Evolutionary conservation across 2,329 filamentous ascomycete genomes (phyloP), one percentile per base, ranked within the genome.

Genomic region (Aureobasidium sp.): DNA sequence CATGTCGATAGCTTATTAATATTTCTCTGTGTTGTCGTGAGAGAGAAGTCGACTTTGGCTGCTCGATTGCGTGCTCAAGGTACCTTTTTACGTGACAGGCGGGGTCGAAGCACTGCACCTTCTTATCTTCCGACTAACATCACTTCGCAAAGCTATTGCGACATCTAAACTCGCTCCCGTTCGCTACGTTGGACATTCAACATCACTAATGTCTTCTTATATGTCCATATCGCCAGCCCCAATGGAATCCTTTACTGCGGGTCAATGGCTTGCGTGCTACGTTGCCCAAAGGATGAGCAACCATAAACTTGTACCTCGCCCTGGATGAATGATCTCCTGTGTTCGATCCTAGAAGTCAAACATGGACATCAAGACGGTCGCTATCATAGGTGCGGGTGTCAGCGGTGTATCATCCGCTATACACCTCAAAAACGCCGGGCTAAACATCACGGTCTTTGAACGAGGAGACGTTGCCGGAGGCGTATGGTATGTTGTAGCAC

Each of bases 361-460:
- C 11, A 58, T 58, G 55, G 31, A 41, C 36, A 41, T 65, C 17
- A 57, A 34, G 20, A 65, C 31, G 8, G 76, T 80, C 3, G 80
- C 77, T 11, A 74, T 82, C 1, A 78, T 82, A 47, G 80, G 80
- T 27, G 79, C 80, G n/a, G 79, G 80, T 3, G 77, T 82, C 37
- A 80, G 77, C 63, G 80, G 80, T 25, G 74, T 82, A 6, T 72
- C 75, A 1, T 71, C 78, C 48, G 79, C 78, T 34, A 75, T 75
- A 17, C 77, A 82, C 71, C 71, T 82, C n/a, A 71, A 75, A 31
- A 70, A 70, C 49, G 71, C 72, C 8, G 79, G 78, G 0, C 61
- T 81, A 5, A 74, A 83, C 9, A 79, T 84, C 1, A 79, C 76
- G 0, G 77, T 85, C 0, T 84, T 81, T 65, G 83, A 86, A 64